These are phyloP conservation scores for Populus tremula DNA, from an alignment of 345 rosid species.

Conservation along the genomic window DNA sequence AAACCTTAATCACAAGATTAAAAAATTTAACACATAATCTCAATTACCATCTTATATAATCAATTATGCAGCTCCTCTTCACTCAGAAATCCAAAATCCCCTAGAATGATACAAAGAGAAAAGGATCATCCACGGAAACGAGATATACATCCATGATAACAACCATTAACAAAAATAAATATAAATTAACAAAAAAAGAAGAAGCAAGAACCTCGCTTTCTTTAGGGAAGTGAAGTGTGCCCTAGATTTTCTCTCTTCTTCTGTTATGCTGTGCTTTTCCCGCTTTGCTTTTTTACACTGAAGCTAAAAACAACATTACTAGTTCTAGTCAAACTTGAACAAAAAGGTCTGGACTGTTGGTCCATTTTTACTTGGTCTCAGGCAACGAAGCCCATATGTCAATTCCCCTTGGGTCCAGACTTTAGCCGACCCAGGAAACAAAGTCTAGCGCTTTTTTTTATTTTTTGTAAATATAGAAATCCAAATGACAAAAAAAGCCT, in stretches of 20 bases:
- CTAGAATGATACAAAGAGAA: not conserved
- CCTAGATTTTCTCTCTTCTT: not conserved
- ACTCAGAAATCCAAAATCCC: not conserved
- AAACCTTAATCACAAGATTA: not conserved
- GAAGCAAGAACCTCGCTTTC: not conserved
- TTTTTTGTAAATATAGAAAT: not conserved
- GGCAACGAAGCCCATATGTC: not conserved
- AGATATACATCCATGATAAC: not conserved
- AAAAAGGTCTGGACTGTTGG: not conserved
- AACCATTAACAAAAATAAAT: not conserved
- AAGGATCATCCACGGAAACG: not conserved
- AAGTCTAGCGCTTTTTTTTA: not conserved
- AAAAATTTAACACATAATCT: not conserved
- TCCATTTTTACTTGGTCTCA: not conserved
- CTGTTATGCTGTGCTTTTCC: not conserved
- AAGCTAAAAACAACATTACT: not conserved
- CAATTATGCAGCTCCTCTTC: not conserved
- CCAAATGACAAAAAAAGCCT: not conserved
- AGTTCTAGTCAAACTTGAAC: not conserved
- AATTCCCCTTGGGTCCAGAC: not conserved
- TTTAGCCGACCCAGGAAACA: not conserved
- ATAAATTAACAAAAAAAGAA: not conserved
- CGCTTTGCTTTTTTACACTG: slow-evolving; percentile 2
- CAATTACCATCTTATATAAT: not conserved
- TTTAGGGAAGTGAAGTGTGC: not conserved